Evolutionary conservation across 2,329 filamentous ascomycete genomes (phyloP).

Genomic region (Thelonectria rubi): DNA sequence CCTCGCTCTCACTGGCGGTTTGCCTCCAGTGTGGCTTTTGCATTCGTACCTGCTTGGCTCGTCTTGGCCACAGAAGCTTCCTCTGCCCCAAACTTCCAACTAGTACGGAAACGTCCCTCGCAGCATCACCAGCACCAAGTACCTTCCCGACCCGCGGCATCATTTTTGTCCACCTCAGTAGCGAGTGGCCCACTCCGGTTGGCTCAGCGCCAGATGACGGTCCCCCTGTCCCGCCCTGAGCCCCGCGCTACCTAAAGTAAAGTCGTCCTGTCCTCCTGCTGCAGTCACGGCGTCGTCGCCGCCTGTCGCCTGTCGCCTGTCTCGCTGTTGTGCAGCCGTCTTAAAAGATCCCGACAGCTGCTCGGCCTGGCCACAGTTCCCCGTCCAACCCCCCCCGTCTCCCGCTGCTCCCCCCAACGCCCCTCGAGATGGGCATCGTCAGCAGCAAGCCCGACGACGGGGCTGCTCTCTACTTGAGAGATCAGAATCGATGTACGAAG

Average conservation of each 20-base stretch:
- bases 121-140: no score
- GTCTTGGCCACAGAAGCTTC: neutral
- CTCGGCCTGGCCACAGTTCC: constrained; percentile 34
- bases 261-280: constrained; percentile 38
- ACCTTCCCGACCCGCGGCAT: neutral
- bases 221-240: constrained; percentile 43
- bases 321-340: constrained; percentile 36
- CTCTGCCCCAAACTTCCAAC: constrained; percentile 1
- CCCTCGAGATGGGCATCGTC: constrained; percentile 84
- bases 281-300: constrained; percentile 38
- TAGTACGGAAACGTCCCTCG: constrained; percentile 5
- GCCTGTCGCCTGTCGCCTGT: constrained; percentile 28
- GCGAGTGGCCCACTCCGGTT: constrained; percentile 42
- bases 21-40: neutral
- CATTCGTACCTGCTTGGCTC: constrained; percentile 6
- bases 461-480: constrained; percentile 81
- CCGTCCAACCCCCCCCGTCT: constrained; percentile 30
- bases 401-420: constrained; percentile 31
- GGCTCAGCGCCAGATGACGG: constrained; percentile 46
- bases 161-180: constrained; percentile 30
- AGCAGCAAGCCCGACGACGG: constrained; percentile 89
- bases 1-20: neutral
- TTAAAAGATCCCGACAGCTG: constrained; percentile 43
- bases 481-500: constrained; percentile 86
- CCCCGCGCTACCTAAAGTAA: constrained; percentile 40